Percentiles rank a stretch among this genome's conserved stretches.
Conservation (phyloP, 2,329 filamentous ascomycete genomes). For the Metarhizium humberi region DNA sequence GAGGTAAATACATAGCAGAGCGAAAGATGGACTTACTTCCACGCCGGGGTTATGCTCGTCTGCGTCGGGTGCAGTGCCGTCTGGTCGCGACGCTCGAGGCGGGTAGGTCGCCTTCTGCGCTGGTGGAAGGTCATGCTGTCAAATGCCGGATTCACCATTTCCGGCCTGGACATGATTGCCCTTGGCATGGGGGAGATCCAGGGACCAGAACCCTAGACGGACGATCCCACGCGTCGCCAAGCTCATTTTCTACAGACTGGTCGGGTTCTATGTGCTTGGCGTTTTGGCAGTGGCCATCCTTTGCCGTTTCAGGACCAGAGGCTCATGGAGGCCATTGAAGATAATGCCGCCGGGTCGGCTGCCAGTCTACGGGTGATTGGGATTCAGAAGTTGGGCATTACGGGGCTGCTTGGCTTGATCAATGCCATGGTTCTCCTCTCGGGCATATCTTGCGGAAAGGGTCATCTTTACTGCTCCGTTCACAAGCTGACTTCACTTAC, state of each 20-base stretch:
- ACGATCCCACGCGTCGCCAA: conserved; percentile 63
- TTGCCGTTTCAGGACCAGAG: conserved; percentile 38
- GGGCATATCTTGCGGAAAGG: conserved; percentile 33
- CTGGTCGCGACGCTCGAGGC: too few relatives aligned
- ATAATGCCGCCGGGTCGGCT: conserved; percentile 44
- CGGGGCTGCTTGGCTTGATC: conserved; percentile 41
- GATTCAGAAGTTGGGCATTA: conserved; percentile 42
- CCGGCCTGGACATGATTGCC: conserved; percentile 57
- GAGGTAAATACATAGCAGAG: too few relatives aligned
- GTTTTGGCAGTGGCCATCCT: conserved; percentile 47
- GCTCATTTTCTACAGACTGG: conserved; percentile 64
- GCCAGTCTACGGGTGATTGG: conserved; percentile 54
- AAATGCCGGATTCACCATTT: conserved; percentile 57
- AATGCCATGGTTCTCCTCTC: conserved; percentile 54
- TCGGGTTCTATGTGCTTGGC: conserved; percentile 60
- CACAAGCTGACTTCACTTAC: not conserved
- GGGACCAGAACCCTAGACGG: conserved; percentile 45
- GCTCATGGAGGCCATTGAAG: conserved; percentile 32
- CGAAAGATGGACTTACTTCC: too few relatives aligned
- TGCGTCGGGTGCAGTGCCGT: conserved; percentile 35
- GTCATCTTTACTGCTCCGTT: conserved; percentile 32
- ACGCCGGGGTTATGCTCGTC: too few relatives aligned
- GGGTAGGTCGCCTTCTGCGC: conserved; percentile 30
- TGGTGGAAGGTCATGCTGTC: conserved; percentile 46
- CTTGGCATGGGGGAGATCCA: conserved; percentile 46